Evolutionary conservation across 352 stramenopile genomes (phyloP).

Genomic region (Pythium pyrilobum): DNA sequence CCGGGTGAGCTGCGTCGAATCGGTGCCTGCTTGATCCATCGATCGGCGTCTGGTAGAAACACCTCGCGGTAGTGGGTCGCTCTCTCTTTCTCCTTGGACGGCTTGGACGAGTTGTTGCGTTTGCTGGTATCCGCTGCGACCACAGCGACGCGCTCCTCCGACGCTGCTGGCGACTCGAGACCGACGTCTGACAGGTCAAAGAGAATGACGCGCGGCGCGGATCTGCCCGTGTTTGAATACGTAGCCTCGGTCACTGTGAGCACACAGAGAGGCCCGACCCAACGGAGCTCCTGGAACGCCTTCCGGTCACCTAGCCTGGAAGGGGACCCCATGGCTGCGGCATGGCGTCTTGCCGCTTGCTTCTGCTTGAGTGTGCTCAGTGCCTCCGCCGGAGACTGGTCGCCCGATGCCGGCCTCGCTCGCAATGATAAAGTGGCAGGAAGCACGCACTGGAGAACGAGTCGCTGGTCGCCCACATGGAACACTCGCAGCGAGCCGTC

Average conservation of each 20-base stretch:
- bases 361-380: conserved; percentile 14
- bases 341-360: neutral
- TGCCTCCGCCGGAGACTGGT: neutral
- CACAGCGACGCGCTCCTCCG: no score
- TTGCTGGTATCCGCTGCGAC: no score
- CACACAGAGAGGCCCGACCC: conserved; percentile 11
- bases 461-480: conserved; percentile 34
- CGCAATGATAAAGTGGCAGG: neutral
- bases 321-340: neutral
- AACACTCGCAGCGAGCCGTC: conserved; percentile 49
- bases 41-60: neutral
- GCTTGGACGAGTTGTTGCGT: neutral
- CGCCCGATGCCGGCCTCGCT: neutral
- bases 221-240: neutral
- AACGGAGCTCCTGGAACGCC: conserved; percentile 4
- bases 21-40: neutral
- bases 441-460: conserved; percentile 38
- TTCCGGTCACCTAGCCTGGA: neutral
- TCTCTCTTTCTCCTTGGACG: neutral
- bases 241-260: neutral
- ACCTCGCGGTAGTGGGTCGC: conserved; percentile 20
- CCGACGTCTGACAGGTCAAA: conserved; percentile 11
- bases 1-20: neutral
- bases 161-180: neutral
- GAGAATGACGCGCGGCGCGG: conserved; percentile 3